Percentiles rank a stretch among this genome's conserved stretches.
These are phyloP conservation scores for Lentithecium fluviatile DNA, from an alignment of 495 filamentous ascomycete genomes.

Conservation along the genomic window DNA sequence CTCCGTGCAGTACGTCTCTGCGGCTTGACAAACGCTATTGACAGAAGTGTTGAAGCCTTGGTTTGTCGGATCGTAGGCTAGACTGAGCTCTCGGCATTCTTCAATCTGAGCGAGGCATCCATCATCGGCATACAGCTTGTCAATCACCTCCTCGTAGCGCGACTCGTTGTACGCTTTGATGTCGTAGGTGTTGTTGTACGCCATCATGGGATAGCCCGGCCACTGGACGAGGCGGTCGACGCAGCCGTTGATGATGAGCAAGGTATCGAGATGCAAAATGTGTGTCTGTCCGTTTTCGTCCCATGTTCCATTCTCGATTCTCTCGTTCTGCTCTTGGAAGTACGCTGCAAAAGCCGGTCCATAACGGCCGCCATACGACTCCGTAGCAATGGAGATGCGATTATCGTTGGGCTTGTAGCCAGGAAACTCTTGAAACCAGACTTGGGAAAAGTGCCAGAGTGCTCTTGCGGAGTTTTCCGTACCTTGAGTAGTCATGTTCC, in stretches of 20 bases:
- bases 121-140: conserved; percentile 47
- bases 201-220: conserved; percentile 43
- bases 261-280: conserved; percentile 36
- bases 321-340: conserved; percentile 40
- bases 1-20: conserved; percentile 49
- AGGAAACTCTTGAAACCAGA: conserved; percentile 57
- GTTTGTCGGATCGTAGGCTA: conserved; percentile 48
- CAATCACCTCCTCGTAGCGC: conserved; percentile 40
- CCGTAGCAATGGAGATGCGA: conserved; percentile 52
- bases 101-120: conserved; percentile 57
- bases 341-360: conserved; percentile 47
- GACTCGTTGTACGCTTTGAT: conserved; percentile 42
- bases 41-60: conserved; percentile 48
- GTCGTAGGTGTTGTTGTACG: conserved; percentile 50
- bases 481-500: conserved; percentile 50
- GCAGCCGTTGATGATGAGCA: conserved; percentile 70
- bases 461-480: conserved; percentile 55
- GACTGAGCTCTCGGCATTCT: conserved; percentile 49
- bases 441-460: conserved; percentile 60
- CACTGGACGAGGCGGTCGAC: conserved; percentile 49
- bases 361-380: conserved; percentile 64
- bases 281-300: conserved; percentile 27
- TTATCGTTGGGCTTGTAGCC: conserved; percentile 56
- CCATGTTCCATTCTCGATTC: conserved; percentile 37
- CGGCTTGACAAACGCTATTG: conserved; percentile 49